A percentile compares a stretch with the other conserved stretches of the same genome.
These are phyloP conservation scores for Haberlea rhodopensis DNA, from an alignment of 257 asterid genomes.

Conservation along the genomic window DNA sequence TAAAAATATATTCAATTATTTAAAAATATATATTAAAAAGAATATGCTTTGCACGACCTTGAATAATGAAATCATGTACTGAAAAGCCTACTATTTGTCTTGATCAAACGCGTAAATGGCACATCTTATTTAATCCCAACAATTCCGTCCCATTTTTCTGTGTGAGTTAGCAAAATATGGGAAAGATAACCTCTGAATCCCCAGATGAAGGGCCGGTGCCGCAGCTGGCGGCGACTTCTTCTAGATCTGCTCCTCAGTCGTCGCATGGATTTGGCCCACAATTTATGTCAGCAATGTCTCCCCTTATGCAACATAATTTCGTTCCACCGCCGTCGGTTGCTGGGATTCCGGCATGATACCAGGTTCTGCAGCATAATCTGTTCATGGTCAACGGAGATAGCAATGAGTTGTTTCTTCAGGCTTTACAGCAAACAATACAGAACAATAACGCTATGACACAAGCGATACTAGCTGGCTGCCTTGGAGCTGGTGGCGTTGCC, in stretches of 20 bases:
- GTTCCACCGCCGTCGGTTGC: conserved; percentile 1
- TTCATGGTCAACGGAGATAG: conserved; percentile 15
- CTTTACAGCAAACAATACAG: conserved; percentile 22
- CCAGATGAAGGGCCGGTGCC: conserved; percentile 7
- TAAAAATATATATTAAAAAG: too few species aligned
- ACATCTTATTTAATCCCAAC: too few species aligned
- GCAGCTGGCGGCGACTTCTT: conserved; percentile 2
- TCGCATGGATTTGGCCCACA: conserved; percentile 17
- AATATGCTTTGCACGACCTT: too few species aligned
- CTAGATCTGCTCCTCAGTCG: conserved; percentile 26
- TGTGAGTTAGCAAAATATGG: too few species aligned
- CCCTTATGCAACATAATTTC: conserved; percentile 17
- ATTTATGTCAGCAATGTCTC: not conserved
- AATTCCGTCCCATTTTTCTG: too few species aligned
- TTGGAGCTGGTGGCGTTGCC: conserved; percentile 18
- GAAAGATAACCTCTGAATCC: too few species aligned
- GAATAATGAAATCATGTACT: too few species aligned
- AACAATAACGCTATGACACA: conserved; percentile 28
- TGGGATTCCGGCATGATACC: conserved; percentile 28
- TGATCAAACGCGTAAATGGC: too few species aligned
- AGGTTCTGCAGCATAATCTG: not conserved
- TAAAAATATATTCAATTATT: too few species aligned
- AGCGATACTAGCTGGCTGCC: conserved; percentile 27
- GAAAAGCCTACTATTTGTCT: too few species aligned
- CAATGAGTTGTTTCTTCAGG: conserved; percentile 24